Percentiles rank a stretch among this genome's conserved stretches.
These are phyloP conservation scores for Geranium rotundifolium DNA, from an alignment of 345 rosid species.

Conservation along the genomic window DNA sequence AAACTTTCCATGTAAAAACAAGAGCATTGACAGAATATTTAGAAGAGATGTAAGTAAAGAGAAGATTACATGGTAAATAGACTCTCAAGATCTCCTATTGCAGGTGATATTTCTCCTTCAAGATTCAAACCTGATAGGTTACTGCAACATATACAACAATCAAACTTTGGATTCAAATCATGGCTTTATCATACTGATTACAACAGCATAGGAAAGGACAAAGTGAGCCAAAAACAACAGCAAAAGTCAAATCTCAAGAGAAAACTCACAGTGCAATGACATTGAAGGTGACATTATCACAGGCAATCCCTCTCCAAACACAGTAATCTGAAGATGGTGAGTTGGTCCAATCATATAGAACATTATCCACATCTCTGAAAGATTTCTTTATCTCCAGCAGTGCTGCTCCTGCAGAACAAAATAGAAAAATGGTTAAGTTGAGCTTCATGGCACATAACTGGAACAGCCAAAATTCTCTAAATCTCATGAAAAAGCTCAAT, in stretches of 20 bases:
- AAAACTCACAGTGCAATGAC: conserved; percentile 59
- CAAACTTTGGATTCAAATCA: background rate
- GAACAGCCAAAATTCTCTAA: too few relatives aligned
- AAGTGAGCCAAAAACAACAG: conserved; percentile 2
- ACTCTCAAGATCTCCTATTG: conserved; percentile 72
- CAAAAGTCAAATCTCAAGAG: conserved; percentile 14
- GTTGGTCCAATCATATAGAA: conserved; percentile 78
- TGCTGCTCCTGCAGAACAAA: conserved; percentile 39
- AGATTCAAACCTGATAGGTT: conserved; percentile 84
- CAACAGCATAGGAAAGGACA: background rate
- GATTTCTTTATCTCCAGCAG: conserved; percentile 90
- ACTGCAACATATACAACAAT: conserved; percentile 20
- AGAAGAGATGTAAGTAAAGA: background rate
- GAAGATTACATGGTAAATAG: conserved; percentile 48
- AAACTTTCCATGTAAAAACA: too few relatives aligned
- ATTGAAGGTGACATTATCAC: conserved; percentile 77
- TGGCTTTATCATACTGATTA: background rate
- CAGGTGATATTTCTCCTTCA: conserved; percentile 87
- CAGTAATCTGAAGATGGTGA: conserved; percentile 74
- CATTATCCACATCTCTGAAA: conserved; percentile 80
- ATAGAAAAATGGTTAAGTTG: background rate
- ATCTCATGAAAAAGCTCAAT: conserved; percentile 1
- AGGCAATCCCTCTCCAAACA: conserved; percentile 79
- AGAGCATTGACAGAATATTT: too few relatives aligned
- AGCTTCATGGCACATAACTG: background rate